phyloP scores from a whole-genome alignment of 1,139 yeast genomes.

The Geotrichum armillariae region DNA sequence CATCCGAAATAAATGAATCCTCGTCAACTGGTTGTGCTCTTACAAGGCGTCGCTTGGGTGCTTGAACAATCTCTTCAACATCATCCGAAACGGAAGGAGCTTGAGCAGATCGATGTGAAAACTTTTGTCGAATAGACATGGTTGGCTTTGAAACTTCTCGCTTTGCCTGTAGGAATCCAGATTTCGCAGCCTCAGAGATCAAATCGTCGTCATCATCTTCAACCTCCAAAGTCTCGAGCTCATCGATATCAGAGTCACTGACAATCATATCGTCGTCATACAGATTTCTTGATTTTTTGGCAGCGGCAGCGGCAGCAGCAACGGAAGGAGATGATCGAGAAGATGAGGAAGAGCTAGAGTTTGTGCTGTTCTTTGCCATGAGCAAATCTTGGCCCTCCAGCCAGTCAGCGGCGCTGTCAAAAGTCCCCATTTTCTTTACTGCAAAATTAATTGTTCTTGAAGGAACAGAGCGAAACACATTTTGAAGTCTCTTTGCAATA shows the following conservation, averaged over 20 bases:
- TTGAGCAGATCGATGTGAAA: slow-evolving; percentile 25
- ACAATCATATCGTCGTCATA: slow-evolving; percentile 5
- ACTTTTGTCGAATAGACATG: slow-evolving; percentile 41
- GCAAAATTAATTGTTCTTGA: slow-evolving; percentile 35
- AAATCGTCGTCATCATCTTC: slow-evolving; percentile 13
- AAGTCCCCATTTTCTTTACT: slow-evolving; percentile 37
- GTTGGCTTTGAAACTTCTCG: slow-evolving; percentile 36
- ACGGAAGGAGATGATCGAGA: slow-evolving; percentile 8
- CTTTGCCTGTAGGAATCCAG: slow-evolving; percentile 29
- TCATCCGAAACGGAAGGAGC: slow-evolving; percentile 6
- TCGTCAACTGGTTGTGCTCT: slow-evolving; percentile 17
- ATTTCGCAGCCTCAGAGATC: slow-evolving; percentile 10
- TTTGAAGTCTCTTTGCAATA: slow-evolving; percentile 30
- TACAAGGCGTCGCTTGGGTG: slow-evolving; percentile 29
- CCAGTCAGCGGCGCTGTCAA: slow-evolving; percentile 41
- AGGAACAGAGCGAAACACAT: slow-evolving; percentile 34
- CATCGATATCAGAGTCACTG: slow-evolving; percentile 7
- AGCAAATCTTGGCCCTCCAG: slow-evolving; percentile 27
- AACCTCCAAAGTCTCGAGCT: background rate
- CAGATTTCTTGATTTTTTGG: background rate
- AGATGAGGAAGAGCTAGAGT: slow-evolving; percentile 15
- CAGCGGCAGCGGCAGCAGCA: background rate
- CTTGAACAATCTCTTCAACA: slow-evolving; percentile 5
- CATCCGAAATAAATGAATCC: slow-evolving; percentile 17
- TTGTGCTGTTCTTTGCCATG: slow-evolving; percentile 8